Evolutionary conservation across 169 alveolate genomes (phyloP).

Genomic region (Eimeria sp.): DNA sequence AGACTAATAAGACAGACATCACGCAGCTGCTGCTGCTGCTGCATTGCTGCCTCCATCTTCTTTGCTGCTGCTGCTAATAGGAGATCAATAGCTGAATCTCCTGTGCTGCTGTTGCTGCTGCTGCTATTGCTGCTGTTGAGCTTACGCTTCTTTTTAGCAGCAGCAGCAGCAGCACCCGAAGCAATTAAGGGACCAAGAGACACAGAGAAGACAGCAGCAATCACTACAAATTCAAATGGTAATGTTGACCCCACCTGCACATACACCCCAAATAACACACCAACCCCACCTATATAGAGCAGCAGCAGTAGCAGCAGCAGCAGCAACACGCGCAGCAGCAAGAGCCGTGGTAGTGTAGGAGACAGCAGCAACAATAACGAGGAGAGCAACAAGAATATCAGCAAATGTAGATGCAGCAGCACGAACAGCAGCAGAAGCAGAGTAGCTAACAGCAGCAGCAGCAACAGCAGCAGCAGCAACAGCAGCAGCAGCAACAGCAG

Average conservation of each 20-base stretch:
- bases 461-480: conserved; percentile 23
- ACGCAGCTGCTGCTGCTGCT: conserved; percentile 18
- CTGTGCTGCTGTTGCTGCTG: conserved; percentile 30
- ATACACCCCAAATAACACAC: neutral
- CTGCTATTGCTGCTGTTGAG: conserved; percentile 15
- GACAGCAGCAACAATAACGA: too few relatives aligned
- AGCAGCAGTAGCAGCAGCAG: too few relatives aligned
- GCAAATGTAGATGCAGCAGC: too few relatives aligned
- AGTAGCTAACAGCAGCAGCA: neutral
- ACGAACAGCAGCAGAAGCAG: too few relatives aligned
- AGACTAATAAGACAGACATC: conserved; percentile 20
- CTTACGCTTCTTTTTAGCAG: neutral
- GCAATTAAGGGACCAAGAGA: neutral
- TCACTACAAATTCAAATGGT: neutral
- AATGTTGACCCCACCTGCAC: conserved; percentile 20
- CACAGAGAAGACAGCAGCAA: conserved; percentile 22
- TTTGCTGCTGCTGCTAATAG: neutral
- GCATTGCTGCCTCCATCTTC: neutral
- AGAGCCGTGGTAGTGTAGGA: too few relatives aligned
- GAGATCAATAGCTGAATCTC: neutral
- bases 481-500: conserved; percentile 41
- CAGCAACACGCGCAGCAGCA: too few relatives aligned
- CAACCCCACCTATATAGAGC: neutral
- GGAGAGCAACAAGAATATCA: too few relatives aligned
- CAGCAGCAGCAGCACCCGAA: neutral